Percentiles rank a stretch among this genome's conserved stretches.
Evolutionary conservation across 2,329 filamentous ascomycete genomes (phyloP).

Genomic region (Akanthomyces muscarius): DNA sequence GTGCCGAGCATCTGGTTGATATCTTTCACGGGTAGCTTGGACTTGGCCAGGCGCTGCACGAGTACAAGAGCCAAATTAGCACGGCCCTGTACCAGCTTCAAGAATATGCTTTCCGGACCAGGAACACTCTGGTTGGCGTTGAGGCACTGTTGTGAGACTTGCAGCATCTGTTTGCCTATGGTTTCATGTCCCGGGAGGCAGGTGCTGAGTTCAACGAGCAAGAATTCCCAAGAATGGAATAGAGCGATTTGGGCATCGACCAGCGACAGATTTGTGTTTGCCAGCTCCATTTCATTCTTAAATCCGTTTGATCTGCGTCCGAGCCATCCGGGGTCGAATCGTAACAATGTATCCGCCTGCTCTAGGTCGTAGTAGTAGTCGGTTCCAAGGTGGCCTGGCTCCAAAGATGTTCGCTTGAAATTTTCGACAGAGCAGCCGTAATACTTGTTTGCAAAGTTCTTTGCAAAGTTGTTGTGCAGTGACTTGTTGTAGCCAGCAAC

Average conservation of each 20-base stretch:
- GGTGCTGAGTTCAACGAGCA: constrained; percentile 78
- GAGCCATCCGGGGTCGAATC: constrained; percentile 73
- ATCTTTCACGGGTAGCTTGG: constrained; percentile 45
- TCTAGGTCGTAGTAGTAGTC: constrained; percentile 82
- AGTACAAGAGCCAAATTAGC: constrained; percentile 79
- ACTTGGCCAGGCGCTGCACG: constrained; percentile 71
- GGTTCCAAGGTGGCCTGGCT: constrained; percentile 62
- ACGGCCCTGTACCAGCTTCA: constrained; percentile 69
- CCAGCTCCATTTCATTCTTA: constrained; percentile 74
- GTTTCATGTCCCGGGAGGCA: constrained; percentile 49
- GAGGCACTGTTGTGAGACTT: constrained; percentile 74
- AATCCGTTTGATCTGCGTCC: constrained; percentile 69
- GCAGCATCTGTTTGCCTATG: constrained; percentile 66
- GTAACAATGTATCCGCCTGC: constrained; percentile 70
- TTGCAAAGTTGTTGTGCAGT: constrained; percentile 77
- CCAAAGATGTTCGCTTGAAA: constrained; percentile 72
- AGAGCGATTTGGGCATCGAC: constrained; percentile 88
- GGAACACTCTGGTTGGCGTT: constrained; percentile 69
- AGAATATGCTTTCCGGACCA: constrained; percentile 76
- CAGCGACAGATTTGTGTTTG: constrained; percentile 85
- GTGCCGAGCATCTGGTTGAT: constrained; percentile 48
- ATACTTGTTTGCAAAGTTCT: constrained; percentile 79
- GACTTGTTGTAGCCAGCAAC: constrained; percentile 84
- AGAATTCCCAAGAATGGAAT: constrained; percentile 83
- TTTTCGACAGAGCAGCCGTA: constrained; percentile 67